These are phyloP conservation scores for Hericium coralloides DNA, from an alignment of 768 basidiomycete species.

Conservation along the genomic window DNA sequence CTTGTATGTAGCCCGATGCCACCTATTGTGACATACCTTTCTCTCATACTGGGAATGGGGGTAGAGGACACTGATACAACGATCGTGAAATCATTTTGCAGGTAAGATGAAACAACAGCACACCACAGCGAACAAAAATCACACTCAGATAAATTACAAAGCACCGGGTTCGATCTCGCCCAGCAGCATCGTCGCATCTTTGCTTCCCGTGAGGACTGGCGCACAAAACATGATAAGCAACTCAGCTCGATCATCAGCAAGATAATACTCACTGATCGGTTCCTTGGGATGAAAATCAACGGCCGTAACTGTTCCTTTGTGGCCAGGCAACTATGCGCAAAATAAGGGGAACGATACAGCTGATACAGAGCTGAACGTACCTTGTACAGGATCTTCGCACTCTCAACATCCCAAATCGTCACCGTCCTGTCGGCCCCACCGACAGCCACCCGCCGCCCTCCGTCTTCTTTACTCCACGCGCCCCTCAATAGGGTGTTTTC, in stretches of 20 bases:
- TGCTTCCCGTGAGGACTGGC: conserved; percentile 83
- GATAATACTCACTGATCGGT: conserved; percentile 67
- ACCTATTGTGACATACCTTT: background rate
- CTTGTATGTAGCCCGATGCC: background rate
- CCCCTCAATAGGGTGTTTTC: conserved; percentile 79
- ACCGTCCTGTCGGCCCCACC: conserved; percentile 88
- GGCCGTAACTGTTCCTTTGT: conserved; percentile 93
- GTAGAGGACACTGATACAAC: no score
- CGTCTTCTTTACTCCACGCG: conserved; percentile 85
- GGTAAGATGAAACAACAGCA: background rate
- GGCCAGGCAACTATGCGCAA: conserved; percentile 68
- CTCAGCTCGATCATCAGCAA: background rate
- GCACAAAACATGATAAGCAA: background rate
- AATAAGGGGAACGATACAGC: background rate
- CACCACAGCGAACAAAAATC: background rate
- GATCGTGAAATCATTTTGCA: no score
- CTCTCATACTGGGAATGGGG: background rate
- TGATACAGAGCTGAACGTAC: conserved; percentile 28
- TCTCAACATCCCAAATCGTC: conserved; percentile 82
- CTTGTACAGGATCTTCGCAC: conserved; percentile 69
- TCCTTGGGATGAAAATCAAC: conserved; percentile 96
- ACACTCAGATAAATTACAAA: conserved; percentile 1
- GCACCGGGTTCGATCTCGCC: conserved; percentile 76
- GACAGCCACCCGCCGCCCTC: conserved; percentile 73
- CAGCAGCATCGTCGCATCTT: conserved; percentile 86